Evolutionary conservation across 1,284 basidiomycete genomes (phyloP).

Genomic region (Golubevia sp.): DNA sequence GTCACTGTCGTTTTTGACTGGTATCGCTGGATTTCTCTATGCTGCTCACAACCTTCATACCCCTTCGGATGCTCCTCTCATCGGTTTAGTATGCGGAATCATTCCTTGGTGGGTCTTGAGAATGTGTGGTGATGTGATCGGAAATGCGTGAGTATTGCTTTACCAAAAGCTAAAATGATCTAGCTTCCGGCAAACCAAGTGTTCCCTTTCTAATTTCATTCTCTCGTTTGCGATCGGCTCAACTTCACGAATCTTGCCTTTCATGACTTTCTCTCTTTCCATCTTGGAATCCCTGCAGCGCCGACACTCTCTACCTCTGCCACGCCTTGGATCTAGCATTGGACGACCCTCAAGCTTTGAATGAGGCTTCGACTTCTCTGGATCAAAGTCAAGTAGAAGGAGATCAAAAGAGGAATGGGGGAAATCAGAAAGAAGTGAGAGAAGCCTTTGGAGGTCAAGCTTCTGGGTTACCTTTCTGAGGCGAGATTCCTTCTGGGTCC

Average conservation of each 20-base stretch:
- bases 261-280: not conserved
- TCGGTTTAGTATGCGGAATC: constrained; percentile 38
- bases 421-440: too few species aligned
- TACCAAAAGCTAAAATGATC: too few species aligned
- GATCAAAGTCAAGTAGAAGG: too few species aligned
- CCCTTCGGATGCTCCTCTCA: constrained; percentile 49
- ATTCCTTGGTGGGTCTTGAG: constrained; percentile 46
- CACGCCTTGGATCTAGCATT: constrained; percentile 44
- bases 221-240: too few species aligned
- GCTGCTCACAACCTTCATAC: constrained; percentile 48
- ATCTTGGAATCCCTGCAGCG: not conserved
- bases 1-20: constrained; percentile 42
- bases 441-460: too few species aligned
- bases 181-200: too few species aligned
- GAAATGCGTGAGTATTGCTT: constrained; percentile 27
- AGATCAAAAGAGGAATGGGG: too few species aligned
- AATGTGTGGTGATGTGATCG: constrained; percentile 42
- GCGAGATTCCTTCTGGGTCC: too few species aligned
- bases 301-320: constrained; percentile 51
- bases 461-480: too few species aligned
- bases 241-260: too few species aligned
- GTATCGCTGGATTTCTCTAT: constrained; percentile 45
- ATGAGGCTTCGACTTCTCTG: too few species aligned
- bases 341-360: constrained; percentile 3
- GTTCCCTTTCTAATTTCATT: too few species aligned